Evolutionary conservation across 2,329 filamentous ascomycete genomes (phyloP).

Genomic region (Dothistroma pini): DNA sequence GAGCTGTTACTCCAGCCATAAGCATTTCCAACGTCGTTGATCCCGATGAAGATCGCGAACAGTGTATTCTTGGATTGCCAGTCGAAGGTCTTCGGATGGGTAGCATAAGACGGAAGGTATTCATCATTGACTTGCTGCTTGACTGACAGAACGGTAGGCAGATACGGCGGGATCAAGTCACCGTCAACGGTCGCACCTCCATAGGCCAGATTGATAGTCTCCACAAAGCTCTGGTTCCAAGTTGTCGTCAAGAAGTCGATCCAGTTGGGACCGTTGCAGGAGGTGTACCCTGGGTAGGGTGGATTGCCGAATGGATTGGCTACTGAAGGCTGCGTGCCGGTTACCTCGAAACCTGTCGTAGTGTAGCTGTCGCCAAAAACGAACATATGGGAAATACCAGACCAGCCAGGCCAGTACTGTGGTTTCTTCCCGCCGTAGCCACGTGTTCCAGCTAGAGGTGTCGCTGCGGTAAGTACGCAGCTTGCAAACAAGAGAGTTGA

Average conservation of each 20-base stretch:
- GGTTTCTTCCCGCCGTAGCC: neutral
- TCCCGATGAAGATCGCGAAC: constrained; percentile 44
- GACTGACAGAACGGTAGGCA: constrained; percentile 48
- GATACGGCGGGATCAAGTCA: constrained; percentile 50
- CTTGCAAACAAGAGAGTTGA: neutral
- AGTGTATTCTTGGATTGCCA: constrained; percentile 47
- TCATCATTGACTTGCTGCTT: constrained; percentile 49
- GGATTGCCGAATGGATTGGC: constrained; percentile 61
- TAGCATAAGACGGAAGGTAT: constrained; percentile 41
- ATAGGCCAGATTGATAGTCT: constrained; percentile 53
- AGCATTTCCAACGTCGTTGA: constrained; percentile 54
- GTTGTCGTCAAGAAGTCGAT: constrained; percentile 48
- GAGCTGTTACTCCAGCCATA: constrained; percentile 42
- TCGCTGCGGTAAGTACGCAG: neutral
- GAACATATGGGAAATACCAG: constrained; percentile 9
- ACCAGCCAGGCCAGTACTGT: constrained; percentile 1
- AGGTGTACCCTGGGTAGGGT: constrained; percentile 40
- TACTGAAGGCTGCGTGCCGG: constrained; percentile 49
- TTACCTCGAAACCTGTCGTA: constrained; percentile 56
- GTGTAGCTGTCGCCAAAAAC: constrained; percentile 57
- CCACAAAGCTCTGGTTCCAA: constrained; percentile 45
- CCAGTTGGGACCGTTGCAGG: constrained; percentile 51
- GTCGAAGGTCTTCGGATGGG: constrained; percentile 12
- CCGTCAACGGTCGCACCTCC: constrained; percentile 45
- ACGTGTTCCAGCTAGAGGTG: neutral